Evolutionary conservation across 2,329 filamentous ascomycete species (phyloP).

Genomic region (Diaporthe nobilis): DNA sequence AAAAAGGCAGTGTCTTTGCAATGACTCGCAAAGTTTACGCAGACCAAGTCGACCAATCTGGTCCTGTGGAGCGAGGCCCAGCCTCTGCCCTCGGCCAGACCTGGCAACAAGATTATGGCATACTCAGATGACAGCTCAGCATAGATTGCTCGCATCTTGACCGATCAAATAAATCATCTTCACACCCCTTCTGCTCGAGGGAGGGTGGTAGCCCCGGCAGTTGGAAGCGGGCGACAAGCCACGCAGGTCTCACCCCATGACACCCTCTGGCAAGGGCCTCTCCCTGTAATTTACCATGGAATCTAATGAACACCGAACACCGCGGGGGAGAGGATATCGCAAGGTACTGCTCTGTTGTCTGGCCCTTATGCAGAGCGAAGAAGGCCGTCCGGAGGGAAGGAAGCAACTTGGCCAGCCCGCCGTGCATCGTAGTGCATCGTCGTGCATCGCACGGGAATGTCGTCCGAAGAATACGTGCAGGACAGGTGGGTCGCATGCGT

Average conservation of each 20-base stretch:
- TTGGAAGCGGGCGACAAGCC: conserved; percentile 28
- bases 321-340: background rate
- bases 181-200: background rate
- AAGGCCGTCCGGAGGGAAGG: background rate
- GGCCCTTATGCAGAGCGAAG: conserved; percentile 5
- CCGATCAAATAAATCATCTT: background rate
- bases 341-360: conserved; percentile 16
- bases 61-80: background rate
- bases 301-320: background rate
- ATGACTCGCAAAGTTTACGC: background rate
- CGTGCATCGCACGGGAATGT: conserved; percentile 15
- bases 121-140: background rate
- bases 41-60: background rate
- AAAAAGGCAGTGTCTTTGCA: background rate
- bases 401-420: background rate
- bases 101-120: background rate
- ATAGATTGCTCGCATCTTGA: background rate
- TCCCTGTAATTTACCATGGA: background rate
- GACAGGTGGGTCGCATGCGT: conserved; percentile 1
- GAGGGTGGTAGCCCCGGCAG: conserved; percentile 30
- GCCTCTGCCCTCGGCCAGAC: background rate
- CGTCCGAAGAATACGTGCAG: conserved; percentile 19
- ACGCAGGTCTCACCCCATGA: conserved; percentile 11
- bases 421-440: background rate
- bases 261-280: background rate